phyloP scores from a whole-genome alignment of 306 rosid species.

The Rosa multiflora region DNA sequence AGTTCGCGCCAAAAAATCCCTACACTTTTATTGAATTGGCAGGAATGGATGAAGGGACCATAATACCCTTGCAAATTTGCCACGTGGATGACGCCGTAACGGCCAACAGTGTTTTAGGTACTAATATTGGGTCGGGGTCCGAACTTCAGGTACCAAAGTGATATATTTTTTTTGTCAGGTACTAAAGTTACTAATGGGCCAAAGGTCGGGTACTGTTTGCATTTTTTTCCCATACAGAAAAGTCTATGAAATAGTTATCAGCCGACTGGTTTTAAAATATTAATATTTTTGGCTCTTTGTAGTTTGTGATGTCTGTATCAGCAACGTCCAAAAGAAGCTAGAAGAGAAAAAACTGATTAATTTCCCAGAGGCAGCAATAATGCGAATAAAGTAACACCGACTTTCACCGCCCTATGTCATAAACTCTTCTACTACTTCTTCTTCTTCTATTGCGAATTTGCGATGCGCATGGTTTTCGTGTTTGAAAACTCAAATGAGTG shows the following conservation, averaged over 20 bases:
- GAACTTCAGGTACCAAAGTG: too few relatives aligned
- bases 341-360: background rate
- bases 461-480: background rate
- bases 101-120: too few relatives aligned
- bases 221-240: background rate
- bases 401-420: slow-evolving; percentile 14
- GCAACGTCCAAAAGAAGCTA: too few relatives aligned
- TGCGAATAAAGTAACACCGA: slow-evolving; percentile 17
- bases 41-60: too few relatives aligned
- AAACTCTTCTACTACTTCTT: background rate
- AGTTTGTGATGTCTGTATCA: background rate
- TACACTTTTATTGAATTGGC: too few relatives aligned
- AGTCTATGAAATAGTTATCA: background rate
- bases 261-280: background rate
- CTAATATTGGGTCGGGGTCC: too few relatives aligned
- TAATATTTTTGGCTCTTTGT: background rate
- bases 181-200: too few relatives aligned
- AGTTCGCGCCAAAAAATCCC: too few relatives aligned
- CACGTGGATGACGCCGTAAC: too few relatives aligned
- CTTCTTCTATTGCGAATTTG: background rate
- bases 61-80: too few relatives aligned
- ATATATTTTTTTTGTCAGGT: too few relatives aligned
- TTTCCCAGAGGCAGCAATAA: background rate
- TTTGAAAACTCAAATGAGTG: background rate
- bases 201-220: too few relatives aligned